Percentiles rank a stretch among this genome's conserved stretches.
Conservation (phyloP, 2,329 filamentous ascomycete species). For the Coleophoma cylindrospora region DNA sequence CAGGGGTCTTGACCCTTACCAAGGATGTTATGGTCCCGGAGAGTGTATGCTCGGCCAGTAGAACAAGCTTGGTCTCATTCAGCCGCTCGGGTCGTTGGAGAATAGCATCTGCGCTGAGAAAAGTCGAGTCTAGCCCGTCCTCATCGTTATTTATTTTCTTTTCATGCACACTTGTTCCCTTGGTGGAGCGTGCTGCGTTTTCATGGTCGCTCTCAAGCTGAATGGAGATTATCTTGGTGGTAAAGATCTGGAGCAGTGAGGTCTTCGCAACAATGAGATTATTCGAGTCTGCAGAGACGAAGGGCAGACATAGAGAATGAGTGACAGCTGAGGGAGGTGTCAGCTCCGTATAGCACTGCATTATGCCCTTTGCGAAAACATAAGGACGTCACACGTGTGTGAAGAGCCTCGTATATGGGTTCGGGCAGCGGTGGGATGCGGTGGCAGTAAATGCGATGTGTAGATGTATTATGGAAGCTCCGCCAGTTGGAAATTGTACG, state of each 20-base stretch:
- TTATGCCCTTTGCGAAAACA: constrained; percentile 32
- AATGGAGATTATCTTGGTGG: constrained; percentile 60
- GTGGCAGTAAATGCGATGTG: not conserved
- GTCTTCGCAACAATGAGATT: constrained; percentile 92
- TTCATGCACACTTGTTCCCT: constrained; percentile 43
- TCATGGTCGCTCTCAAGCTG: constrained; percentile 39
- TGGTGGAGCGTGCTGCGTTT: constrained; percentile 26
- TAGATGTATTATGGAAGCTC: no score
- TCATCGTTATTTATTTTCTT: constrained; percentile 47
- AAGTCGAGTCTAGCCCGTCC: constrained; percentile 61
- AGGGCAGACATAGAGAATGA: constrained; percentile 75
- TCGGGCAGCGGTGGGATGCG: not conserved
- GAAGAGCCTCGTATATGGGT: not conserved
- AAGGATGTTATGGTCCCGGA: constrained; percentile 82
- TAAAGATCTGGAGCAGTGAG: constrained; percentile 88
- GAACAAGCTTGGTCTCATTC: constrained; percentile 70
- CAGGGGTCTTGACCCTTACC: constrained; percentile 67
- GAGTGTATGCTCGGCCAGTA: constrained; percentile 79
- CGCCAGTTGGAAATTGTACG: no score
- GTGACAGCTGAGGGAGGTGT: constrained; percentile 91
- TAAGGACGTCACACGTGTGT: not conserved
- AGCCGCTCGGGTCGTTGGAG: constrained; percentile 57
- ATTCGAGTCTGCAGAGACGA: constrained; percentile 68
- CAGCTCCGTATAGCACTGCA: constrained; percentile 98
- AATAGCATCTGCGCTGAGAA: constrained; percentile 58